Percentiles rank a stretch among this genome's conserved stretches.
Evolutionary conservation across 306 rosid genomes (phyloP).

Genomic region (Rubus idaeus): DNA sequence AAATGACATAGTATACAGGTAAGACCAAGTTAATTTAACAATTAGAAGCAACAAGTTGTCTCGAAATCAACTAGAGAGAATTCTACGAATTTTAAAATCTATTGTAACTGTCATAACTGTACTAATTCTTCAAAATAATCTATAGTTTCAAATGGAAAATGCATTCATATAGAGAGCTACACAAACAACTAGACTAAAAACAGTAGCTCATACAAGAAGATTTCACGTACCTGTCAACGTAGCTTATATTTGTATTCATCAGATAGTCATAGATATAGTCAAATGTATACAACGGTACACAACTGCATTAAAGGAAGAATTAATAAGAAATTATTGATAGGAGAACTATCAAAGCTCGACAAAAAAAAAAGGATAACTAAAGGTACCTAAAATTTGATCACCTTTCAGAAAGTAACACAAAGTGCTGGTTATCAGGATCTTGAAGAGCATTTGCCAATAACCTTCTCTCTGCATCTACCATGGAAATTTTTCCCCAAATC

Average conservation of each 20-base stretch:
- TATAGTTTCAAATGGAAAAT: not conserved
- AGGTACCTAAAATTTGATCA: slow-evolving; percentile 31
- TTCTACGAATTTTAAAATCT: not conserved
- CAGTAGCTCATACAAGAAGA: slow-evolving; percentile 11
- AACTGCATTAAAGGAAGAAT: slow-evolving; percentile 60
- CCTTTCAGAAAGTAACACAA: slow-evolving; percentile 97
- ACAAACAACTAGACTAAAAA: slow-evolving; percentile 5
- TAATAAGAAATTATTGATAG: slow-evolving; percentile 29
- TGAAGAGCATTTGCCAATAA: slow-evolving; percentile 82
- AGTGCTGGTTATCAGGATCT: slow-evolving; percentile 89
- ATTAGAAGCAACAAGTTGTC: not conserved
- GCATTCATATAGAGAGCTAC: not conserved
- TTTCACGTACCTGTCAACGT: slow-evolving; percentile 76
- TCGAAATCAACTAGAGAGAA: not conserved
- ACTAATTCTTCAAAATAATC: not conserved
- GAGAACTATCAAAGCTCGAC: slow-evolving; percentile 23
- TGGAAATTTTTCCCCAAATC: slow-evolving; percentile 96
- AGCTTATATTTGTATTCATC: slow-evolving; percentile 87
- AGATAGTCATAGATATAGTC: slow-evolving; percentile 76
- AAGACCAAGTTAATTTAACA: not conserved
- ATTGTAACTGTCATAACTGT: not conserved
- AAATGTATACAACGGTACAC: slow-evolving; percentile 81
- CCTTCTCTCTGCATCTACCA: slow-evolving; percentile 98
- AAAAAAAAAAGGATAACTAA: slow-evolving; percentile 15
- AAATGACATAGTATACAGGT: not conserved